Evolutionary conservation across 2,329 filamentous ascomycete genomes (phyloP), one percentile per base, ranked within the genome.

Genomic region (Fusarium pseudonygamai): DNA sequence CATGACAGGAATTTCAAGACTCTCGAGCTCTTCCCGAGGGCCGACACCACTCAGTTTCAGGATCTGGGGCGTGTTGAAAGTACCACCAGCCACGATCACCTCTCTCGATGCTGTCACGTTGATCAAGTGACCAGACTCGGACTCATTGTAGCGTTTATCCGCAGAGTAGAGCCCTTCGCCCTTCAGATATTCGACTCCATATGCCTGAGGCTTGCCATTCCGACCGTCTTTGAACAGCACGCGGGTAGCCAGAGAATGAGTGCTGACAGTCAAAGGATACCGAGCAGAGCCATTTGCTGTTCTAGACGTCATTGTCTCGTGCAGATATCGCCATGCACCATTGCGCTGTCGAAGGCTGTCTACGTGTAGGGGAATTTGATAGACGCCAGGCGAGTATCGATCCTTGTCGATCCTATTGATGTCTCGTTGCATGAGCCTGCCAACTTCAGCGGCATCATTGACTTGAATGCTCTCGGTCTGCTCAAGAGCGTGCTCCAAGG

Each of bases 1-100:
- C 30, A 89, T 65, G 9, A 89, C 83, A 2, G 83, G 79, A 46
- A 85, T 83, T 2, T 67, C 73, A 18, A 79, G 77, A 45, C 77
- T 73, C 22, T 79, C 64, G 0, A 88, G 79, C 34, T 87, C 82
- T 2, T 70, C 74, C 0, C 77, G 77, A 0, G 85, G 85, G 0
- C 87, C 87, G 37, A 83, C 59, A 7, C 87, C 87, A 42, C 85
- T 87, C 1, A 87, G 81, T 79, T 87, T 86, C 9, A 88, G 80
- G 9, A 88, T 79, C 62, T 89, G 86, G 0, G 77, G 77, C 0
- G 76, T 75, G 20, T 78, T 78, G 45, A 75, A 78, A 3, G 69
- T n/a, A 1, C 77, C 76, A 2, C 72, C 77, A 0, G 76, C 49
- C 1, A 78, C 47, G 11, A 78, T 77, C 8, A 78, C 75, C 32